Base-by-base conservation (phyloP, 1,139 yeast genomes). In the Lodderomyces margitis region DNA sequence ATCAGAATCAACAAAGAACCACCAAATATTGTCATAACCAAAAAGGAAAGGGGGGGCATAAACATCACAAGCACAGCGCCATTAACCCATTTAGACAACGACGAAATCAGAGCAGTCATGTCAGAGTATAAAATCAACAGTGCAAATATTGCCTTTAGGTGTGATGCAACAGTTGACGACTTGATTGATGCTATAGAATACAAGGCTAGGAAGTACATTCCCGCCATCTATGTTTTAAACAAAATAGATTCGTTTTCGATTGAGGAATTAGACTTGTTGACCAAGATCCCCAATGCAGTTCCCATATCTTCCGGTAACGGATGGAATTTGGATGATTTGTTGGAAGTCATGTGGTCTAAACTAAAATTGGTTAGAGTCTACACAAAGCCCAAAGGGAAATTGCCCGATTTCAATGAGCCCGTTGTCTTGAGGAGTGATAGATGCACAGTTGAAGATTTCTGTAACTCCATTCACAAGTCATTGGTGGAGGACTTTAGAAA, bases 151-250 rank as follows among this genome's bases (percentile, higher is more conserved):
- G 94, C 96, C 1, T 85, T 92, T 68, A 75, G 98, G 58, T 91
- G 98, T 61, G 98, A 92, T 63, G 98, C 98, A 16, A 87, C 96
- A 0, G 95, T 94, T 27, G 98, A 91, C 61, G 98, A 91, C 58
- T 72, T 91, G 55, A 89, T 91, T 54, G 98, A 91, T 62, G 87
- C 91, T n/a, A 78, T 92, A 44, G 98, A 92, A 67, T 89, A 86
- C 3, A 83, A 85, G 45, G 82, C 87, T 55, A 82, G 98, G 68
- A 81, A 87, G 60, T 92, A 92, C 62, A 88, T 92, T 52, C 98
- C 98, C 7, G 98, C 96, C 2, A 75, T 92, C 43, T 92, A 92
- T 60, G 97, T 88, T 37, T 74, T 92, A 59, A 92, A 92, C 75
- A 92, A 92, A 68, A 91, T 94, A 54, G 99, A 92, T 65, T 83